A percentile compares a stretch with the other conserved stretches of the same genome.
Evolutionary conservation across 495 filamentous ascomycete genomes (phyloP).

Genomic region (Aspergillus mulundensis): DNA sequence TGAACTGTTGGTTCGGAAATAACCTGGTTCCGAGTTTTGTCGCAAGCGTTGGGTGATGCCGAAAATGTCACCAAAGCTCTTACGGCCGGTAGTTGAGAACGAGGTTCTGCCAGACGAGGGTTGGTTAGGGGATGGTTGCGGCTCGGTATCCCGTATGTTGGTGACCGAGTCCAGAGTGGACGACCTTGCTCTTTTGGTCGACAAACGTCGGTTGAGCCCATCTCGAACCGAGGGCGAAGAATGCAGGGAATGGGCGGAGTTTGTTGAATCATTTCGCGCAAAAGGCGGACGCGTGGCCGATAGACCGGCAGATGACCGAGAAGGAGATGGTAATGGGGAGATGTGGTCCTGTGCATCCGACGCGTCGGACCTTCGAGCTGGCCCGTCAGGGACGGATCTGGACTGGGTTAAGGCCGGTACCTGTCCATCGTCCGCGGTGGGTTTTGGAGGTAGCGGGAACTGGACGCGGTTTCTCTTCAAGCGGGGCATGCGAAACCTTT

Average conservation of each 20-base stretch:
- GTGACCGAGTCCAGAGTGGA: conserved; percentile 79
- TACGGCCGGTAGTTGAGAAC: conserved; percentile 75
- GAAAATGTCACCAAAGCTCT: conserved; percentile 86
- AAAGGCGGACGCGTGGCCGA: conserved; percentile 38
- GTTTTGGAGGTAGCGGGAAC: conserved; percentile 80
- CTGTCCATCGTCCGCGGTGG: conserved; percentile 25
- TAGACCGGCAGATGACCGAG: conserved; percentile 47
- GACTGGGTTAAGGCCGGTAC: conserved; percentile 23
- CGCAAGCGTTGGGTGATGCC: conserved; percentile 67
- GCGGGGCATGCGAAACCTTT: conserved; percentile 77
- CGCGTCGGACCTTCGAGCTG: conserved; percentile 23
- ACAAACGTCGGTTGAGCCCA: conserved; percentile 25
- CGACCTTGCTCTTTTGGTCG: conserved; percentile 60
- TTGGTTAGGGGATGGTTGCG: conserved; percentile 53
- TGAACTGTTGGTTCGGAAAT: conserved; percentile 56
- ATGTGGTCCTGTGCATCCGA: conserved; percentile 34
- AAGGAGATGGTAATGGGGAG: conserved; percentile 54
- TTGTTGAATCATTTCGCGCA: conserved; percentile 58
- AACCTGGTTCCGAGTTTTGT: conserved; percentile 68
- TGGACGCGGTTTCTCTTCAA: conserved; percentile 77
- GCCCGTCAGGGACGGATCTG: conserved; percentile 22
- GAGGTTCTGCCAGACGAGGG: conserved; percentile 67
- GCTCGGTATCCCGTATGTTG: conserved; percentile 52
- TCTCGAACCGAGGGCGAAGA: conserved; percentile 63
- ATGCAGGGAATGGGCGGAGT: conserved; percentile 63